Evolutionary conservation across 768 basidiomycete species (phyloP).

Genomic region (Myochromella boudieri): DNA sequence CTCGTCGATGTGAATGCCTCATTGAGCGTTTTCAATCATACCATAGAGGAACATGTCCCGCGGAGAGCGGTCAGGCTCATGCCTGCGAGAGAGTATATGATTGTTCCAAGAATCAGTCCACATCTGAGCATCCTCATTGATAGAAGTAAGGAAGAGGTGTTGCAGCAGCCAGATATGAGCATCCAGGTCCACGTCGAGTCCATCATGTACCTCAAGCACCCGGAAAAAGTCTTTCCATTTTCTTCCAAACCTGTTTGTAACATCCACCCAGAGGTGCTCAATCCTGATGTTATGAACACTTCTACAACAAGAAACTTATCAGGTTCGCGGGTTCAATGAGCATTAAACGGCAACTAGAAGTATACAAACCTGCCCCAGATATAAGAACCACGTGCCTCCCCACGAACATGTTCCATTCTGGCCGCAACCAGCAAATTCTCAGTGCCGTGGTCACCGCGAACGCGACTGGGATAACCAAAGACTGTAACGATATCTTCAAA

Average conservation of each 20-base stretch:
- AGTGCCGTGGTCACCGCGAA: slow-evolving; percentile 31
- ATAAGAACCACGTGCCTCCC: slow-evolving; percentile 29
- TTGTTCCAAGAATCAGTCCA: slow-evolving; percentile 37
- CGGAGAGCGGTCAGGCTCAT: slow-evolving; percentile 19
- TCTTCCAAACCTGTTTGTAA: slow-evolving; percentile 30
- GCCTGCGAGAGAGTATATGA: slow-evolving; percentile 24
- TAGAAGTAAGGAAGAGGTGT: slow-evolving; percentile 20
- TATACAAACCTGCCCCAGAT: slow-evolving; percentile 34
- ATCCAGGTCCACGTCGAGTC: slow-evolving; percentile 22
- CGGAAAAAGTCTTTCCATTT: slow-evolving; percentile 41
- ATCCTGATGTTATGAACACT: slow-evolving; percentile 41
- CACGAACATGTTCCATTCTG: slow-evolving; percentile 25
- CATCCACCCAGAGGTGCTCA: slow-evolving; percentile 38
- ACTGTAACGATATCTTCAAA: slow-evolving; percentile 22
- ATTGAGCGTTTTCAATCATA: slow-evolving; percentile 27
- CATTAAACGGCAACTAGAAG: not conserved
- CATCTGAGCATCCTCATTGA: slow-evolving; percentile 29
- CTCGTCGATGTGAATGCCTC: slow-evolving; percentile 25
- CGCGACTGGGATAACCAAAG: slow-evolving; percentile 32
- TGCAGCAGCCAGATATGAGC: slow-evolving; percentile 36
- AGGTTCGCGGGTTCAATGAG: slow-evolving; percentile 3
- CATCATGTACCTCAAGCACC: slow-evolving; percentile 27
- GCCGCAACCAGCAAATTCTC: slow-evolving; percentile 32
- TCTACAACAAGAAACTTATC: too few relatives aligned
- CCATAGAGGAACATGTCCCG: slow-evolving; percentile 30